Conservation (phyloP, 1,139 yeast species). For the Saccharomyces hybrid region DNA sequence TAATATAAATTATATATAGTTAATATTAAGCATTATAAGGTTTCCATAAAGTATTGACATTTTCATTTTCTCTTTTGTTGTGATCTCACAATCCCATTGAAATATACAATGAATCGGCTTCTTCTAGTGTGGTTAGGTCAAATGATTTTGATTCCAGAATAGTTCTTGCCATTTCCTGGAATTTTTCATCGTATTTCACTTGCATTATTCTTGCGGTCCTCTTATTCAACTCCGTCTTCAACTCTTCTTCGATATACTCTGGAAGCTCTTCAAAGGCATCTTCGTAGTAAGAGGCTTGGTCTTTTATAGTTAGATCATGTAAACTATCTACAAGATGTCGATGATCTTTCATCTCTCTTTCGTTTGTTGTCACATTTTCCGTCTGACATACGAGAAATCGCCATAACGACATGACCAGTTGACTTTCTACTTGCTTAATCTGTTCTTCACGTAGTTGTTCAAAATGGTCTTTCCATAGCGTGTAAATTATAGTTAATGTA, state of each 20-base stretch:
- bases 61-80: conserved; percentile 2
- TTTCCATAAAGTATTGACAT: not conserved
- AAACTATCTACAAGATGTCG: conserved; percentile 20
- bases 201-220: conserved; percentile 23
- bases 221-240: conserved; percentile 11
- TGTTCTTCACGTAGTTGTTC: conserved; percentile 13
- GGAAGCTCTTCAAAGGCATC: conserved; percentile 29
- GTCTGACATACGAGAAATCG: conserved; percentile 21
- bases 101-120: conserved; percentile 65
- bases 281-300: conserved; percentile 19
- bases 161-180: conserved; percentile 64
- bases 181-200: conserved; percentile 47
- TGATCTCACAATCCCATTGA: conserved; percentile 46
- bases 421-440: conserved; percentile 23
- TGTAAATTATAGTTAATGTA: conserved; percentile 17
- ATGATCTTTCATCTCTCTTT: conserved; percentile 17
- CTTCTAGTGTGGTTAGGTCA: conserved; percentile 63
- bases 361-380: conserved; percentile 10
- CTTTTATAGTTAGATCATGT: conserved; percentile 16
- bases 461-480: conserved; percentile 21
- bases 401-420: conserved; percentile 26
- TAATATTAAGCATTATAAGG: conserved; percentile 2
- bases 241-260: conserved; percentile 20
- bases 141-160: conserved; percentile 42
- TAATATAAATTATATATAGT: conserved; percentile 5